Evolutionary conservation across 2,329 filamentous ascomycete genomes (phyloP).

Genomic region (Scedosporium apiospermum): DNA sequence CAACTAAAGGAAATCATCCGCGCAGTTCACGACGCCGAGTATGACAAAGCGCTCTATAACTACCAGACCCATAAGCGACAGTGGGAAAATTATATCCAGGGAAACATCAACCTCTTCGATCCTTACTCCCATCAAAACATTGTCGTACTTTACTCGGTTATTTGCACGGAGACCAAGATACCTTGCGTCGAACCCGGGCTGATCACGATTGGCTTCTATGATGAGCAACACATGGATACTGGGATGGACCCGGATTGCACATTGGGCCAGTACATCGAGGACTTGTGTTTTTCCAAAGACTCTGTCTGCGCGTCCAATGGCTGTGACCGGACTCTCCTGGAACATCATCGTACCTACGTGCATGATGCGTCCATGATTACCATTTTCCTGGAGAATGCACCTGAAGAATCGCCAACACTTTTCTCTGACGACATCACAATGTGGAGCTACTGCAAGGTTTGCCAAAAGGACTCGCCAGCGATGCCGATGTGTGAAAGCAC

Average conservation of each 20-base stretch:
- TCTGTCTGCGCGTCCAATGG: slow-evolving; percentile 73
- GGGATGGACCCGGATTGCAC: slow-evolving; percentile 80
- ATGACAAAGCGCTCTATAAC: slow-evolving; percentile 87
- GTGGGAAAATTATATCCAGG: slow-evolving; percentile 91
- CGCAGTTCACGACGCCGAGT: slow-evolving; percentile 92
- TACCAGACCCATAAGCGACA: slow-evolving; percentile 91
- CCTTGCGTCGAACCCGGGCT: slow-evolving; percentile 86
- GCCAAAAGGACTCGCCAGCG: slow-evolving; percentile 80
- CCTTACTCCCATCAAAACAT: slow-evolving; percentile 96
- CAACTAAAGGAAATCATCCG: slow-evolving; percentile 91
- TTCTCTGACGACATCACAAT: slow-evolving; percentile 65
- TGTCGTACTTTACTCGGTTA: slow-evolving; percentile 84
- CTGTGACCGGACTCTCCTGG: slow-evolving; percentile 80
- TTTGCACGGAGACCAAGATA: slow-evolving; percentile 87
- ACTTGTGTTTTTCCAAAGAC: slow-evolving; percentile 68
- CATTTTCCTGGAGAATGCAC: slow-evolving; percentile 62
- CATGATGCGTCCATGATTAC: slow-evolving; percentile 92
- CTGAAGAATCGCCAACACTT: slow-evolving; percentile 39
- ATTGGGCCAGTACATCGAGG: slow-evolving; percentile 88
- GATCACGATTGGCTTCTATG: slow-evolving; percentile 87
- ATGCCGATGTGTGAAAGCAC: slow-evolving; percentile 88
- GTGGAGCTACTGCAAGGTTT: slow-evolving; percentile 95
- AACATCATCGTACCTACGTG: slow-evolving; percentile 94
- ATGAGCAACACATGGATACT: slow-evolving; percentile 71
- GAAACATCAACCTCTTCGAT: slow-evolving; percentile 82